A percentile compares a stretch with the other conserved stretches of the same genome.
Evolutionary conservation across 495 filamentous ascomycete species (phyloP).

Genomic region (Wilcoxina mikolae): DNA sequence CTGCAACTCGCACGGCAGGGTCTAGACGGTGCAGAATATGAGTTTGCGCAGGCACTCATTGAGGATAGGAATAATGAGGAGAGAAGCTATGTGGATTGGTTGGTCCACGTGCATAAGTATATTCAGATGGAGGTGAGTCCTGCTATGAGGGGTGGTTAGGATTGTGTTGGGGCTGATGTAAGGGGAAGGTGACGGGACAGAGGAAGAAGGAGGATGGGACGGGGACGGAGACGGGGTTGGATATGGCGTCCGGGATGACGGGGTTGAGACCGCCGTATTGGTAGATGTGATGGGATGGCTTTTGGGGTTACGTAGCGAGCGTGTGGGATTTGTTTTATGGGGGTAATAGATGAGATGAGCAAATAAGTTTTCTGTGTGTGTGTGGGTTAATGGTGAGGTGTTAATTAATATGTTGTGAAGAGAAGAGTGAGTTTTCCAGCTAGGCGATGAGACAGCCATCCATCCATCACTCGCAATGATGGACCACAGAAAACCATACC

Average conservation of each 20-base stretch:
- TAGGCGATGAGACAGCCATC: no score
- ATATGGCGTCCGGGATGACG: background rate
- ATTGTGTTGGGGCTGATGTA: background rate
- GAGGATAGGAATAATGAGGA: constrained; percentile 97
- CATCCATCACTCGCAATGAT: no score
- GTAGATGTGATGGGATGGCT: background rate
- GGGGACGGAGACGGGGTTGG: background rate
- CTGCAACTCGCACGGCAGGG: constrained; percentile 88
- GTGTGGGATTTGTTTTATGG: no score
- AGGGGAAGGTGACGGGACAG: background rate
- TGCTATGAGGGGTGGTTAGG: constrained; percentile 4
- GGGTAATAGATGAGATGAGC: no score
- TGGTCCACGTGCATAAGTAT: constrained; percentile 85
- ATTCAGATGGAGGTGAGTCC: constrained; percentile 69
- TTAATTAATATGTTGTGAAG: no score
- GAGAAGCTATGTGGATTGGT: constrained; percentile 94
- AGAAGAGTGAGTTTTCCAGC: no score
- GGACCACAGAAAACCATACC: no score
- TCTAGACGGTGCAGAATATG: constrained; percentile 86
- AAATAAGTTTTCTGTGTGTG: no score
- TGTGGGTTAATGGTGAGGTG: no score
- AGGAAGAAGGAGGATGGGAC: background rate
- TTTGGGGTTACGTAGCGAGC: no score
- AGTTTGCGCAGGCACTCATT: constrained; percentile 79
- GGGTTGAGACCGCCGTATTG: background rate